These are phyloP conservation scores for Mycena haematopus DNA, from an alignment of 768 basidiomycete species.

Conservation along the genomic window DNA sequence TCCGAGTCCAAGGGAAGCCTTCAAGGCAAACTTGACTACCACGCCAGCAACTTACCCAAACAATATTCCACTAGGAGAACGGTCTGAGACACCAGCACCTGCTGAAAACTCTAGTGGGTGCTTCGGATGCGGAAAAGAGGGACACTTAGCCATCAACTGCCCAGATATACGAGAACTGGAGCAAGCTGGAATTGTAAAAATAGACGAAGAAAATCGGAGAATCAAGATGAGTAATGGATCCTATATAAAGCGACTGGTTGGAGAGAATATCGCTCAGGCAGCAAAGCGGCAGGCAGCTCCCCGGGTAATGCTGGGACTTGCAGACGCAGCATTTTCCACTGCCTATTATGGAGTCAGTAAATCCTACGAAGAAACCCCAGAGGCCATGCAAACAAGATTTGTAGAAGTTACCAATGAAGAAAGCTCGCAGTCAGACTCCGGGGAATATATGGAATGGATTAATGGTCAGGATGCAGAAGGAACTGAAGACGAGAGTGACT, in stretches of 20 bases:
- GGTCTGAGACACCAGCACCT: neutral
- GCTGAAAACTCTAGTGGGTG: neutral
- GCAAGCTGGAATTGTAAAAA: neutral
- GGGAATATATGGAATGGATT: too few relatives aligned
- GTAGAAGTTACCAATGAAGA: too few relatives aligned
- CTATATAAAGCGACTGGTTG: neutral
- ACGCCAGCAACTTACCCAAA: constrained; percentile 12
- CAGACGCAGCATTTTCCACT: too few relatives aligned
- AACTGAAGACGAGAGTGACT: too few relatives aligned
- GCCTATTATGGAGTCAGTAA: too few relatives aligned
- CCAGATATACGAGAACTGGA: neutral
- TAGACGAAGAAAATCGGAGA: neutral
- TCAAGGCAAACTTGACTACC: neutral
- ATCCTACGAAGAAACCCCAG: too few relatives aligned
- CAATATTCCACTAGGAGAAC: constrained; percentile 5
- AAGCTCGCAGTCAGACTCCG: too few relatives aligned
- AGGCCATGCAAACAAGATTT: too few relatives aligned
- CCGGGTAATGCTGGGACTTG: neutral
- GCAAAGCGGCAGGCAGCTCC: neutral
- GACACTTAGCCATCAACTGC: neutral
- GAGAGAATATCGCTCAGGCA: neutral
- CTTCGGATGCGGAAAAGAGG: neutral
- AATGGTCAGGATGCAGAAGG: too few relatives aligned
- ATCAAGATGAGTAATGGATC: neutral
- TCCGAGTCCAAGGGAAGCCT: too few relatives aligned